Evolutionary conservation across 108 stramenopile genomes (phyloP), one percentile per base, ranked within the genome.

Genomic region (Skeletonema grethae): DNA sequence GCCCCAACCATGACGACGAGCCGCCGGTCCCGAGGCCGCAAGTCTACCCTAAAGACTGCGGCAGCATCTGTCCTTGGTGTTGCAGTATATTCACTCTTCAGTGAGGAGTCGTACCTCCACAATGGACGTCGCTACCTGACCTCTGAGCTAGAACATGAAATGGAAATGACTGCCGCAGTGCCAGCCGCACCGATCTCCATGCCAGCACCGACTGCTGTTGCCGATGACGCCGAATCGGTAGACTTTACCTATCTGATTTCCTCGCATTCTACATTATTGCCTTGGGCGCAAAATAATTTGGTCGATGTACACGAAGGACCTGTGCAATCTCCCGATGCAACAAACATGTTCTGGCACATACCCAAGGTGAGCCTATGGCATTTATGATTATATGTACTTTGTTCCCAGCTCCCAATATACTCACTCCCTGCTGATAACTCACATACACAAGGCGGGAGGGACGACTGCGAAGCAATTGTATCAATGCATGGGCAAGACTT

Each of bases 271-370:
- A 53, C 50, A 7, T 53, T 80, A 25, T 34, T 80, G 55, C 73
- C 73, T 7, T 81, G 80, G 80, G 79, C 79, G 31, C 62, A 80
- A 20, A 67, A 80, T 50, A 29, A 73, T 45, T 61, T 80, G 11
- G 79, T 70, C 38, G 79, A 73, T 57, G 61, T 80, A 11, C 57
- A 29, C 16, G 67, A 69, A 15, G 43, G 31, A 8, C 72, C 79
- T 25, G 66, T 64, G 43, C 50, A 60, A 2, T 9, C 48, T 4
- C 25, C 25, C 25, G 62, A 28, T 16, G 79, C 73, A 53, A 80
- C 79, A 7, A 68, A 72, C 25, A 30, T 65, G 20, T 73, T 79
- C 32, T 79, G 70, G 65, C 77, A 79, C 36, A 67, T 79, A 4
- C 72, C 65, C n/a, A 79, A 79, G n/a, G n/a, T n/a, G n/a, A n/a